A percentile compares a stretch with the other conserved stretches of the same genome.
phyloP scores from a whole-genome alignment of 202 grass and related monocot genomes.

The Panicum hallii region DNA sequence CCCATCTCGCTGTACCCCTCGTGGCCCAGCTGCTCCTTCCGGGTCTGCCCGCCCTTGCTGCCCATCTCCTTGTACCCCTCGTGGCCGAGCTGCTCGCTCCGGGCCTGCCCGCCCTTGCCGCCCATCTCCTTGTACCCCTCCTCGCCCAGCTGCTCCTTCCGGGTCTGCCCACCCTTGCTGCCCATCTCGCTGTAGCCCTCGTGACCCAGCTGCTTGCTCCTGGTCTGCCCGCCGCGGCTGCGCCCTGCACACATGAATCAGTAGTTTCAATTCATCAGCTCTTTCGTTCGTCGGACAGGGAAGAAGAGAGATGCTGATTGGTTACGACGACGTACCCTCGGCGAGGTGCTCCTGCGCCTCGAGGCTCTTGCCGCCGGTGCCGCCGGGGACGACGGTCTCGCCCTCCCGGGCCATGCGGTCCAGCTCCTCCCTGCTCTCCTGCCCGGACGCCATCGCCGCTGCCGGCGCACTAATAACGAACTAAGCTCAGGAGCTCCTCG shows the following conservation, averaged over 20 bases:
- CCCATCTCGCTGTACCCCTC: slow-evolving; percentile 41
- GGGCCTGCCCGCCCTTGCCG: slow-evolving; percentile 65
- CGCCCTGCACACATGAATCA: slow-evolving; percentile 40
- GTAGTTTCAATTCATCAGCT: background rate
- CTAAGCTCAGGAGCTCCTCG: background rate
- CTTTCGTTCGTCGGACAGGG: too few species aligned
- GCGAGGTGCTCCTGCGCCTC: slow-evolving; percentile 81
- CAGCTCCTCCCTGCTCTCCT: slow-evolving; percentile 65
- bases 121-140: slow-evolving; percentile 21
- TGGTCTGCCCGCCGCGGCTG: slow-evolving; percentile 69
- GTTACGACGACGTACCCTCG: slow-evolving; percentile 45
- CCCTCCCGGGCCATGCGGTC: slow-evolving; percentile 64
- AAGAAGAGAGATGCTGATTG: too few species aligned
- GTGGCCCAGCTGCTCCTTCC: slow-evolving; percentile 61
- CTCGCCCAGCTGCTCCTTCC: slow-evolving; percentile 60
- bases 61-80: slow-evolving; percentile 21
- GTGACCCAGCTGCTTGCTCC: slow-evolving; percentile 58
- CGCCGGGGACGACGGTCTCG: slow-evolving; percentile 73
- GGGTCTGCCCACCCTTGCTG: slow-evolving; percentile 39
- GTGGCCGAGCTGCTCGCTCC: slow-evolving; percentile 58
- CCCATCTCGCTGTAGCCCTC: slow-evolving; percentile 28
- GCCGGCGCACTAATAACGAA: too few species aligned
- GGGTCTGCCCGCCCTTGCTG: slow-evolving; percentile 65
- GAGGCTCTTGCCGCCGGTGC: slow-evolving; percentile 80
- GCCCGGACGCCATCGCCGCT: slow-evolving; percentile 56